Evolutionary conservation across 2,329 filamentous ascomycete genomes (phyloP).

Genomic region (Cladophialophora carrionii): DNA sequence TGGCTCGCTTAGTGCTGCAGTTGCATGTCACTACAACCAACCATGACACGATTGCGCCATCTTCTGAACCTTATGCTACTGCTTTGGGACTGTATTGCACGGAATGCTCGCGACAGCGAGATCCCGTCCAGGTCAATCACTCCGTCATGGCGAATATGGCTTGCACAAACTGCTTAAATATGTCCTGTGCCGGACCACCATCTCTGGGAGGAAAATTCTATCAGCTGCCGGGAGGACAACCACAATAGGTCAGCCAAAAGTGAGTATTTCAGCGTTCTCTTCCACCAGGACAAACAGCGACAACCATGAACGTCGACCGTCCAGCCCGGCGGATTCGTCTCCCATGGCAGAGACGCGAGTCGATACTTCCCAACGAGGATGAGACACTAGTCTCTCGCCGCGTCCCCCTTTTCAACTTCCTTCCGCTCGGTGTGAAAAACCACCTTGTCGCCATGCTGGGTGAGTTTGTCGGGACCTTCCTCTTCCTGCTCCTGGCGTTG

Average conservation of each 20-base stretch:
- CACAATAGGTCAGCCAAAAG: background rate
- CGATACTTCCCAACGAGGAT: conserved; percentile 25
- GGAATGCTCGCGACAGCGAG: background rate
- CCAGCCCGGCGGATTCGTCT: conserved; percentile 25
- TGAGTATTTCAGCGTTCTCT: background rate
- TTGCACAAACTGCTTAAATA: background rate
- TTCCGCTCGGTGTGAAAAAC: conserved; percentile 24
- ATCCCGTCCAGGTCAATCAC: background rate
- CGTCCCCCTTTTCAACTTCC: conserved; percentile 18
- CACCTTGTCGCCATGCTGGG: conserved; percentile 51
- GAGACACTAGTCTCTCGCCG: conserved; percentile 33
- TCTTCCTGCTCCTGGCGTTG: conserved; percentile 56
- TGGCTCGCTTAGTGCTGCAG: background rate
- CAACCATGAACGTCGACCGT: conserved; percentile 20
- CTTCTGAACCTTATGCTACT: background rate
- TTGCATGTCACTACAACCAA: background rate
- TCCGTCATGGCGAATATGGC: background rate
- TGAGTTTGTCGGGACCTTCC: conserved; percentile 58
- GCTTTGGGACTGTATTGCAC: background rate
- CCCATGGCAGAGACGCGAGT: conserved; percentile 29
- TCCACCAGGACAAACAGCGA: background rate
- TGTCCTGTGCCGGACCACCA: background rate
- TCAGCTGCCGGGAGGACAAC: background rate
- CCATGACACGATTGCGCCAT: background rate
- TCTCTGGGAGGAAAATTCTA: background rate